Conservation (phyloP, 2,329 filamentous ascomycete species). For the Aspergillus japonicus region DNA sequence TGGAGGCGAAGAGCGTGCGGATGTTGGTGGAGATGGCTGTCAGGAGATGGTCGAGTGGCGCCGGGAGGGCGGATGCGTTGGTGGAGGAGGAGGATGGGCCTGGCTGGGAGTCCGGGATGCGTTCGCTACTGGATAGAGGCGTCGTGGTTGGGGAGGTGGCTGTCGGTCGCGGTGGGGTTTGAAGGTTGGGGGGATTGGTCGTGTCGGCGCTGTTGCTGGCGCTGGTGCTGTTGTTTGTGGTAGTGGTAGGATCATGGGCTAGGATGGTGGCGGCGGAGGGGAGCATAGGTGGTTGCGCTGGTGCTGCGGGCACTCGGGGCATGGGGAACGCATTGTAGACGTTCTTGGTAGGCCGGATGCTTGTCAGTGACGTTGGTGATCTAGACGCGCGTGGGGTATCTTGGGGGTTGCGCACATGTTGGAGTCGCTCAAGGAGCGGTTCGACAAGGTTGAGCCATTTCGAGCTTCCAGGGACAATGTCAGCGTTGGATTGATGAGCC, state of each 20-base stretch:
- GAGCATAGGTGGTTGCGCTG: conserved; percentile 21
- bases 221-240: conserved; percentile 34
- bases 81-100: conserved; percentile 33
- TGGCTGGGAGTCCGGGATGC: conserved; percentile 45
- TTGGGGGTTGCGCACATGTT: conserved; percentile 52
- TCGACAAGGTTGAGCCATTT: conserved; percentile 68
- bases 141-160: conserved; percentile 33
- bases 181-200: conserved; percentile 27
- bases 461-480: conserved; percentile 51
- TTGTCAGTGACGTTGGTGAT: background rate
- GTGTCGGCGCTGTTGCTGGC: conserved; percentile 35
- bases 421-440: conserved; percentile 65
- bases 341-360: conserved; percentile 55
- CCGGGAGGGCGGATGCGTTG: conserved; percentile 54
- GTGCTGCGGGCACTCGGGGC: conserved; percentile 53
- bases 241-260: conserved; percentile 29
- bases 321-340: conserved; percentile 73
- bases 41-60: conserved; percentile 63
- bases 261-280: conserved; percentile 17
- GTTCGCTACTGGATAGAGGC: conserved; percentile 37
- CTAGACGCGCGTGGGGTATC: background rate
- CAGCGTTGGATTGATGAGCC: conserved; percentile 21
- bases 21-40: conserved; percentile 61
- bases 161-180: conserved; percentile 35
- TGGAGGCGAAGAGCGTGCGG: conserved; percentile 63